Conservation (phyloP, 305 asterid genomes). For the Fraxinus dipetala region DNA sequence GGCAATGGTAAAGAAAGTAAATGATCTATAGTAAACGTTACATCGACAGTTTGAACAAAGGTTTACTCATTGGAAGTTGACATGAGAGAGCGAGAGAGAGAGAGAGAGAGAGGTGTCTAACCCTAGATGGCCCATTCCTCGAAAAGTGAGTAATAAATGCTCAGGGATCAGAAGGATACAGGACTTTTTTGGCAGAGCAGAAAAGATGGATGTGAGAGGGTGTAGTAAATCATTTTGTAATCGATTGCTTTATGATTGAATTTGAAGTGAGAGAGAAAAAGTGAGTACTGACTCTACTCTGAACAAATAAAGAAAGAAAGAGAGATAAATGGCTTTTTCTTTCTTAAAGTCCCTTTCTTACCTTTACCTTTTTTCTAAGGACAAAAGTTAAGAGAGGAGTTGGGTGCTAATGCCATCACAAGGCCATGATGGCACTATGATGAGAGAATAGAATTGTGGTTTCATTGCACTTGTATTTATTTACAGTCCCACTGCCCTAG, state of each 20-base stretch:
- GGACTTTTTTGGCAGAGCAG: slow-evolving; percentile 84
- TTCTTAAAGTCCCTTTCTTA: neutral
- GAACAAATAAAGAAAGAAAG: slow-evolving; percentile 1
- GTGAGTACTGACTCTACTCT: slow-evolving; percentile 7
- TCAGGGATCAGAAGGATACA: slow-evolving; percentile 62
- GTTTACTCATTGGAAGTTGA: slow-evolving; percentile 50
- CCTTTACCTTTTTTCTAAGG: slow-evolving; percentile 44
- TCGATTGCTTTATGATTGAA: slow-evolving; percentile 97
- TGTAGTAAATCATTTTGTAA: slow-evolving; percentile 70
- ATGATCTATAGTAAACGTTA: neutral
- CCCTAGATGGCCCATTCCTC: slow-evolving; percentile 70
- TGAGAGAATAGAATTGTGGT: slow-evolving; percentile 91
- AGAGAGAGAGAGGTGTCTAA: slow-evolving; percentile 17
- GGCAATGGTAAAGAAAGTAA: neutral
- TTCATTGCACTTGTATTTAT: slow-evolving; percentile 64
- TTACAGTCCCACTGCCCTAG: slow-evolving; percentile 58
- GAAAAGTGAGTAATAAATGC: slow-evolving; percentile 68
- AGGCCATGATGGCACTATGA: slow-evolving; percentile 74
- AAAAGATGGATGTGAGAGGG: slow-evolving; percentile 69
- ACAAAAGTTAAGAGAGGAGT: slow-evolving; percentile 32
- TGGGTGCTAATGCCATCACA: slow-evolving; percentile 28
- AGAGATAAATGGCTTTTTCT: slow-evolving; percentile 33
- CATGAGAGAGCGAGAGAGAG: slow-evolving; percentile 24
- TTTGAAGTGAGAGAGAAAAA: slow-evolving; percentile 25
- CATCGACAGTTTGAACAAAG: slow-evolving; percentile 41